A percentile compares a stretch with the other conserved stretches of the same genome.
These are phyloP conservation scores for Fusarium heterosporum DNA, from an alignment of 2,329 filamentous ascomycete genomes.

Conservation along the genomic window DNA sequence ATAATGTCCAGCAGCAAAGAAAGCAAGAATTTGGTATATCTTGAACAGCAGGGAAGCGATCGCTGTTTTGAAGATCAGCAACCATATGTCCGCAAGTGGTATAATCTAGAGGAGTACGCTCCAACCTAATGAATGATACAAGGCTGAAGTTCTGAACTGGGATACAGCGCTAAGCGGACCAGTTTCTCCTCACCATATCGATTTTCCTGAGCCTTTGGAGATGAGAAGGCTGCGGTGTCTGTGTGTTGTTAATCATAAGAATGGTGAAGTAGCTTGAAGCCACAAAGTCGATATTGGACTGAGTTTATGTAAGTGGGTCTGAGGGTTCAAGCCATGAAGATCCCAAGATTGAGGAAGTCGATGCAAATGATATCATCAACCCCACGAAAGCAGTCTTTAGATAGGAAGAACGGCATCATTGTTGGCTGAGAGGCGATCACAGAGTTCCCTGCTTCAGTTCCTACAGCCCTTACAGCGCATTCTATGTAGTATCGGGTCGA, in stretches of 20 bases:
- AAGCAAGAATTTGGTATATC: neutral
- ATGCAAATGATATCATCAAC: conserved; percentile 3
- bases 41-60: conserved; percentile 1
- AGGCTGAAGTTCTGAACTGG: conserved; percentile 26
- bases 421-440: conserved; percentile 7
- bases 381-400: neutral
- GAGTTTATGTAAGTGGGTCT: conserved; percentile 3
- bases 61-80: conserved; percentile 6
- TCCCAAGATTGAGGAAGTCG: conserved; percentile 2
- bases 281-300: conserved; percentile 21
- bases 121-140: conserved; percentile 6
- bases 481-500: neutral
- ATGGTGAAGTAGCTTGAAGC: conserved; percentile 25
- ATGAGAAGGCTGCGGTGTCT: conserved; percentile 13
- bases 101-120: conserved; percentile 3
- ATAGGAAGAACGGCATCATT: neutral
- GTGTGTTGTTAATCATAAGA: conserved; percentile 6
- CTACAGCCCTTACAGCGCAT: conserved; percentile 1
- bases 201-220: neutral
- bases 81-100: neutral
- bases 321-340: neutral
- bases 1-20: no score
- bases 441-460: conserved; percentile 14
- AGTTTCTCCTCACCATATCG: conserved; percentile 16
- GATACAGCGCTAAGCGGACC: conserved; percentile 13